Evolutionary conservation across 139 green algal genomes (phyloP), one percentile per base, ranked within the genome.

Genomic region (Chlamydomonas eustigma): DNA sequence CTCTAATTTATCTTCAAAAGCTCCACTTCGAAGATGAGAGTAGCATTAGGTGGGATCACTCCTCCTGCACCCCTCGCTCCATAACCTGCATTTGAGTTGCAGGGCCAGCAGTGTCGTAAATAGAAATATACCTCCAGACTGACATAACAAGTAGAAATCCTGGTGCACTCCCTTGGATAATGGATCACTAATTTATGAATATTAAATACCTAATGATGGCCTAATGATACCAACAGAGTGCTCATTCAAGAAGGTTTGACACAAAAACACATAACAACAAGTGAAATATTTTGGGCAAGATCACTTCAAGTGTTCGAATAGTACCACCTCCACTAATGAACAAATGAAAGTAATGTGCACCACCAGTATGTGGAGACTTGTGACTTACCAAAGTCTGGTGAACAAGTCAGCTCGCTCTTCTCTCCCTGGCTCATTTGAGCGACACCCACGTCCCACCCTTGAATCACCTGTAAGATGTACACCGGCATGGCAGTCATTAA

Each of bases 371-470:
- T 12, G 18, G 18, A 58, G 18, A 58, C 12, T 58, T 58, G 12
- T 18, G 44, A 39, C n/a, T 80, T 81, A 6, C 77, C 86, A 50
- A 85, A 89, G 72, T 94, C 90, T 18, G 88, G 88, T 0, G 81
- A 79, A 81, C 78, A 88, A 24, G 81, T 89, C 18, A 94, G 78
- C 24, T 87, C 82, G 39, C 88, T 86, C 0, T 81, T 77, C 81
- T 94, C 78, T 22, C 89, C 89, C 31, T 88, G 71, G 65, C 64
- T 83, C 83, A 94, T 87, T 82, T 92, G 80, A 6, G 78, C 76
- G 0, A 92, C 84, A 32, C 82, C 78, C 70, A 92, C 85, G 51
- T 93, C 89, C 89, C 89, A 92, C 37, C 87, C 85, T 63, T 82
- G 78, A 76, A 90, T 44, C 36, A 68, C 74, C 39, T 39, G 28